Percentiles rank a stretch among this genome's conserved stretches.
These are phyloP conservation scores for Myxozyma sirexii DNA, from an alignment of 805 yeast genomes.

Conservation along the genomic window DNA sequence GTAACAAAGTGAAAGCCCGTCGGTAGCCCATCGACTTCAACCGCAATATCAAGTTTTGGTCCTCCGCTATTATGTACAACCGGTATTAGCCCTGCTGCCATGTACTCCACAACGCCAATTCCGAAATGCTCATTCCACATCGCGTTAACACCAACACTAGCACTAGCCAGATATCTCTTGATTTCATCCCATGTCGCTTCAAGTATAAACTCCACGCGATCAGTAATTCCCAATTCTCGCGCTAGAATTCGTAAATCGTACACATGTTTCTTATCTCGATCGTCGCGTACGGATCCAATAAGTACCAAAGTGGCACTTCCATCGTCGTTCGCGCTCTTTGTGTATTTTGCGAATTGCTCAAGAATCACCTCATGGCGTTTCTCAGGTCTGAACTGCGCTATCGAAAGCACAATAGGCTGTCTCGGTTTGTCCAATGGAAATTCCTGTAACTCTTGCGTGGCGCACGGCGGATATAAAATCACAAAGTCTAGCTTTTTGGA, in stretches of 20 bases:
- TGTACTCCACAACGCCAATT: slow-evolving; percentile 91
- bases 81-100: slow-evolving; percentile 84
- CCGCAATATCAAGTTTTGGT: slow-evolving; percentile 84
- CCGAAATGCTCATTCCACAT: slow-evolving; percentile 99
- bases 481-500: slow-evolving; percentile 43
- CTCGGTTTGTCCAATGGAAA: slow-evolving; percentile 28
- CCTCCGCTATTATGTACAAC: slow-evolving; percentile 95
- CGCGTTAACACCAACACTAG: slow-evolving; percentile 82
- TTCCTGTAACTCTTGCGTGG: slow-evolving; percentile 53
- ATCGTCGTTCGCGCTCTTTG: neutral
- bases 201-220: slow-evolving; percentile 57
- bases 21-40: slow-evolving; percentile 50
- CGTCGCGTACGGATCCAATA: slow-evolving; percentile 81
- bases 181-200: slow-evolving; percentile 76
- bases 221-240: slow-evolving; percentile 48
- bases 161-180: slow-evolving; percentile 52
- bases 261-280: slow-evolving; percentile 64
- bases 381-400: slow-evolving; percentile 96
- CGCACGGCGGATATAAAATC: slow-evolving; percentile 87
- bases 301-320: slow-evolving; percentile 55
- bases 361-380: slow-evolving; percentile 81
- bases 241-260: slow-evolving; percentile 52
- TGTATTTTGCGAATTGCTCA: slow-evolving; percentile 61
- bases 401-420: slow-evolving; percentile 50
- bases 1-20: slow-evolving; percentile 83